A percentile compares a stretch with the other conserved stretches of the same genome.
These are phyloP conservation scores for Lepiota venenata DNA, from an alignment of 768 basidiomycete species.

Conservation along the genomic window DNA sequence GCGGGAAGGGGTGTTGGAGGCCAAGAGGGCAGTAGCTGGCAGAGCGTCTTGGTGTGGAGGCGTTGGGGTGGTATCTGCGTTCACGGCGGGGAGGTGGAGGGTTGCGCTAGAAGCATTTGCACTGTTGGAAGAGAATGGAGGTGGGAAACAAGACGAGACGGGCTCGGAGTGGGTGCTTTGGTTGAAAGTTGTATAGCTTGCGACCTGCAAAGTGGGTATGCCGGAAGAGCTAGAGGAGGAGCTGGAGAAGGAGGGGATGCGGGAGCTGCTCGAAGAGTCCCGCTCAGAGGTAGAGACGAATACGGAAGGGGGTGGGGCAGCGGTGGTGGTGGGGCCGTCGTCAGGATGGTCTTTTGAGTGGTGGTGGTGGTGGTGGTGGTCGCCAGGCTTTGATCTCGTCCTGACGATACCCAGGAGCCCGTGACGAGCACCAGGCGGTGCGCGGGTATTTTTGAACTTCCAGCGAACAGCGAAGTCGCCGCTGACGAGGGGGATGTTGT, in stretches of 20 bases:
- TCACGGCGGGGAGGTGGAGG: slow-evolving; percentile 11
- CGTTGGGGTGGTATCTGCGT: slow-evolving; percentile 9
- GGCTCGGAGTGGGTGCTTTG: slow-evolving; percentile 5
- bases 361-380: slow-evolving; percentile 9
- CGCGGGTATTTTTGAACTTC: slow-evolving; percentile 55
- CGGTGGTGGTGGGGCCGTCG: slow-evolving; percentile 2
- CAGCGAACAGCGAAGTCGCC: slow-evolving; percentile 71
- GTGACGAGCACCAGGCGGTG: not conserved
- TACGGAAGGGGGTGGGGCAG: slow-evolving; percentile 13
- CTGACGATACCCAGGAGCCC: slow-evolving; percentile 14
- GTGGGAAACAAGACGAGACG: slow-evolving; percentile 6
- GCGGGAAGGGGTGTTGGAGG: slow-evolving; percentile 36
- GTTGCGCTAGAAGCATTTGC: slow-evolving; percentile 2
- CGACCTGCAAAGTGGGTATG: not conserved
- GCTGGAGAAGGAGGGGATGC: slow-evolving; percentile 15
- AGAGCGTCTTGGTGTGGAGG: not conserved
- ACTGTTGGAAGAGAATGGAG: slow-evolving; percentile 14
- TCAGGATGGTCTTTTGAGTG: slow-evolving; percentile 14
- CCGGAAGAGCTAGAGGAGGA: slow-evolving; percentile 10
- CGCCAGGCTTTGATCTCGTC: slow-evolving; percentile 11
- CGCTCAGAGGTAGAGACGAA: slow-evolving; percentile 11
- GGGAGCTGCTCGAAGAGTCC: not conserved
- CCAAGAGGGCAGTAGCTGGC: not conserved
- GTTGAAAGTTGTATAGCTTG: not conserved
- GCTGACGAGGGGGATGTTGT: slow-evolving; percentile 66